These are phyloP conservation scores for Adansonia gregorii DNA, from an alignment of 441 rosid genomes.

Conservation along the genomic window DNA sequence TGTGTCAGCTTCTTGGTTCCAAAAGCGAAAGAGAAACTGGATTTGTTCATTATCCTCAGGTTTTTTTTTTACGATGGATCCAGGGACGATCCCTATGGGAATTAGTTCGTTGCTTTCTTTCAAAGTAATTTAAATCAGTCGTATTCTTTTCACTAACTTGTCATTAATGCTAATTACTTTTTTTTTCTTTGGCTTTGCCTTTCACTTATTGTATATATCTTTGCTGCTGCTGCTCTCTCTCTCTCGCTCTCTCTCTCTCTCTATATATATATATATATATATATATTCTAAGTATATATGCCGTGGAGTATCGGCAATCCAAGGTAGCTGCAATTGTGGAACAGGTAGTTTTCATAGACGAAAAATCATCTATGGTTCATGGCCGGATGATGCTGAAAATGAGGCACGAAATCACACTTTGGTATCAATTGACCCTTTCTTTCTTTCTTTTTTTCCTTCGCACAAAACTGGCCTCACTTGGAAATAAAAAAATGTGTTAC, in stretches of 20 bases:
- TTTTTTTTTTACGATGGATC: constrained; percentile 40
- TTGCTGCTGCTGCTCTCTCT: no score
- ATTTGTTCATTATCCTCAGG: constrained; percentile 51
- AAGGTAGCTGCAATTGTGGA: constrained; percentile 53
- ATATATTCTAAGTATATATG: constrained; percentile 29
- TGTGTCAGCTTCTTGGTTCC: constrained; percentile 46
- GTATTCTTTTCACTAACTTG: background rate
- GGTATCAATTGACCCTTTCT: no score
- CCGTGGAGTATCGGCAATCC: constrained; percentile 56
- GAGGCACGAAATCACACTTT: no score
- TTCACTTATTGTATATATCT: background rate
- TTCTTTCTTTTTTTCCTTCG: no score
- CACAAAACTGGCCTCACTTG: no score
- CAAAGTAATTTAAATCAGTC: constrained; percentile 27
- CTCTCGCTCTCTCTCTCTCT: no score
- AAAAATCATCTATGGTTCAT: constrained; percentile 54
- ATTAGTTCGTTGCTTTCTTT: constrained; percentile 22
- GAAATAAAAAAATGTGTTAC: no score
- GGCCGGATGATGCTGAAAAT: constrained; percentile 32
- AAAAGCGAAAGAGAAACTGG: constrained; percentile 29
- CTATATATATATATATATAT: no score
- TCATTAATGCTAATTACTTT: background rate
- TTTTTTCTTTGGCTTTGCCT: background rate
- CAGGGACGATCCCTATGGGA: constrained; percentile 49
- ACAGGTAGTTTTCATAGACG: constrained; percentile 68